Base-by-base conservation (phyloP, 371 early-diverging fungal genomes). In the Mortierella sp. region DNA sequence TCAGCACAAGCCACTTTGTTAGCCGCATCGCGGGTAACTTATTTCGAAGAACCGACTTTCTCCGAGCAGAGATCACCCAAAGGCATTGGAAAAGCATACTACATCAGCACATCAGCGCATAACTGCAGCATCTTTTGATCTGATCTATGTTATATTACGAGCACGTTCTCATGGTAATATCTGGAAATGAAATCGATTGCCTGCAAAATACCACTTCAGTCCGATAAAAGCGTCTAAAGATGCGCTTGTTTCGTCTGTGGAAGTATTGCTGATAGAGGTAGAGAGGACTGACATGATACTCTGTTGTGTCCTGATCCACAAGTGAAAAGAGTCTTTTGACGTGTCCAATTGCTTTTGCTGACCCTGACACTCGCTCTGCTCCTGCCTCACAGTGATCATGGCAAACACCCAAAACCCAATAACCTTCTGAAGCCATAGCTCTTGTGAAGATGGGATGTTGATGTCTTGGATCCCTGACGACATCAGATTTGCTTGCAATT, bases 331-430 rank as follows among this genome's bases (percentile, higher is more conserved):
- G n/a, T 64, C 65, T 30, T 49, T 46, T 4, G 46, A 34, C 44
- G 19, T 21, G 37, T 11, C 37, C 1, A 14, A 34, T 14, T 34
- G 7, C 37, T 37, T 31, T 6, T 37, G 46, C 7, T 9, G 32
- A 8, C 31, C 32, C 9, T 12, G 56, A 15, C 1, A 2, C 50
- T 12, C 34, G 37, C 12, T 34, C 19, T 14, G 2, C 15, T 19
- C 30, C 3, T 8, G 52, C 31, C 52, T 50, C 4, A 54, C 54
- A 2, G 32, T 42, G 26, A 66, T 11, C 3, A 54, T 14, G 23
- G 62, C 42, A 15, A 66, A 57, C 0, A 54, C 28, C 73, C 73
- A 72, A 41, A 51, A 66, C 7, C 67, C 73, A 19, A 72, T 11
- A 44, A 50, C 51, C 15, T 31, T 56, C 27, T 66, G 52, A 1